Evolutionary conservation across 768 basidiomycete genomes (phyloP), one percentile per base, ranked within the genome.

Genomic region (Dioszegia hungarica): DNA sequence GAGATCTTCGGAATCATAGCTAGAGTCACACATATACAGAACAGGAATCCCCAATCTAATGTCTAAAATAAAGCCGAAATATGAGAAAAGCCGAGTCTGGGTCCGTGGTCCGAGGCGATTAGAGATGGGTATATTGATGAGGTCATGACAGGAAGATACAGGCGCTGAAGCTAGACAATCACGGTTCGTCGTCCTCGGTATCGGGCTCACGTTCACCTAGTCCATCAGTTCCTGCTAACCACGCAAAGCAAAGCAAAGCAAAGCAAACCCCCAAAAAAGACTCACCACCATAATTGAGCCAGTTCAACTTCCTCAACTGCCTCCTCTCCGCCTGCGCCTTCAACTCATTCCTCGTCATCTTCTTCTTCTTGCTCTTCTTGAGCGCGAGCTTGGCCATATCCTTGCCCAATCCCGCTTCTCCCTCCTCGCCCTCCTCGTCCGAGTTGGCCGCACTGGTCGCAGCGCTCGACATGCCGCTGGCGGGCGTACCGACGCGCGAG

Each of bases 251-350:
- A n/a, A n/a, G 27, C 2, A 34, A 1, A 1, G 0, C 31, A 37
- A 10, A 17, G 15, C 31, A 14, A 33, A 14, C 31, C 31, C 31
- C 31, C 28, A 28, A 9, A 15, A 2, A 24, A n/a, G 34, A 51
- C 60, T 56, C 49, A 52, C 91, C 91, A 51, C 91, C 91, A 68
- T 82, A 82, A 27, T 81, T 84, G 58, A 94, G 79, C 91, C 91
- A 94, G 54, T 82, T 79, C 57, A 92, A 73, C 79, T 90, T 90
- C 68, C 90, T 82, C 69, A 85, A 71, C 69, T 85, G 81, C 73
- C 89, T 81, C 59, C 93, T 81, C 76, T 92, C 93, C 75, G 92
- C 91, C 76, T 84, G 86, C 5, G 83, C 89, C 77, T 97, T 97
- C 61, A 86, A 24, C 75, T 94, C 74, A 63, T 77, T 77, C 47